phyloP scores from a whole-genome alignment of 495 filamentous ascomycete genomes.

The Beverwykella pulmonaria region DNA sequence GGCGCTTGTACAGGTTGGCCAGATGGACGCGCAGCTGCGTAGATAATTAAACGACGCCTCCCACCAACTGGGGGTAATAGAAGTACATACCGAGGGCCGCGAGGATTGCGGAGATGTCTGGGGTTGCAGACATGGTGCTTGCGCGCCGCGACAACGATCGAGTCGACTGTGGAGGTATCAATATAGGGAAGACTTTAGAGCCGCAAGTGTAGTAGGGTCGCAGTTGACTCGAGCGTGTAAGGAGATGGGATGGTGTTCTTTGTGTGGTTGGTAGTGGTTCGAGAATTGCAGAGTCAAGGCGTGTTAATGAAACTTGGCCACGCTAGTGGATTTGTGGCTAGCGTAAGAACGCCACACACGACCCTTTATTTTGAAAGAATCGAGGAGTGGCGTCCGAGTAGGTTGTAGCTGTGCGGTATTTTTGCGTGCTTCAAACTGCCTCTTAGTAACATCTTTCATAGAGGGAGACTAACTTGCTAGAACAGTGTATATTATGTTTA shows the following conservation, averaged over 20 bases:
- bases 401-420: too few relatives aligned
- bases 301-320: neutral
- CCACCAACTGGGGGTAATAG: neutral
- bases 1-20: conserved; percentile 29
- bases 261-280: neutral
- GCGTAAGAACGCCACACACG: neutral
- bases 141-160: conserved; percentile 1
- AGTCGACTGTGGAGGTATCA: neutral
- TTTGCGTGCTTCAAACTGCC: too few relatives aligned
- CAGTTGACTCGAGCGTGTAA: neutral
- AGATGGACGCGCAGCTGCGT: conserved; percentile 50
- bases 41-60: conserved; percentile 3
- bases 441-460: too few relatives aligned
- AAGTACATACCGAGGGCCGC: conserved; percentile 27
- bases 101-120: conserved; percentile 34
- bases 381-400: too few relatives aligned
- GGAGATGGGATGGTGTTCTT: neutral
- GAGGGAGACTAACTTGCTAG: too few relatives aligned
- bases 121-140: conserved; percentile 27
- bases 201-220: neutral
- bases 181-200: neutral
- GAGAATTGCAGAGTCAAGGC: conserved; percentile 8
- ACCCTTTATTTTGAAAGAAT: too few relatives aligned
- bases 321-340: neutral
- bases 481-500: too few relatives aligned